Evolutionary conservation across 1,284 basidiomycete genomes (phyloP).

Genomic region (Marasmius sp.): DNA sequence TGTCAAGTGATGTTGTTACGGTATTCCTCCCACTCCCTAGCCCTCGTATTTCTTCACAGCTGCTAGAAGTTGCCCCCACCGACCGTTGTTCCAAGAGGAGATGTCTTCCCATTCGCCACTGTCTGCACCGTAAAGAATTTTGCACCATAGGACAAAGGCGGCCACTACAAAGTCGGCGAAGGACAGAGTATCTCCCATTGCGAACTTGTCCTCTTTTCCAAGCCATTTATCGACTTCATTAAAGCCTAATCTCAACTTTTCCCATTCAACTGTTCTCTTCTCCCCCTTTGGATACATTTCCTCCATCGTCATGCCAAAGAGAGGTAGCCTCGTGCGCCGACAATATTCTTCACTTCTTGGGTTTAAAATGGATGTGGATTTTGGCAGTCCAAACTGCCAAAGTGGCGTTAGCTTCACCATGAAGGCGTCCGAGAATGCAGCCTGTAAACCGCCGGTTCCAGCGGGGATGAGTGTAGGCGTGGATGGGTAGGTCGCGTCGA

Average conservation of each 20-base stretch:
- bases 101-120: conserved; percentile 11
- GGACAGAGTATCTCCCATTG: conserved; percentile 12
- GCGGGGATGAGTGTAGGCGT: conserved; percentile 26
- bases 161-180: conserved; percentile 11
- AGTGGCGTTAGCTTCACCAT: conserved; percentile 15
- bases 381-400: conserved; percentile 23
- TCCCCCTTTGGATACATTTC: conserved; percentile 30
- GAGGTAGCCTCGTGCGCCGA: conserved; percentile 25
- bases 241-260: conserved; percentile 24
- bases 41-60: conserved; percentile 2
- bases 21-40: neutral
- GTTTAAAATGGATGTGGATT: conserved; percentile 27
- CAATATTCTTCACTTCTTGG: conserved; percentile 33
- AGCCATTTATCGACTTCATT: conserved; percentile 23
- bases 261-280: conserved; percentile 22
- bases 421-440: conserved; percentile 28
- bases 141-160: conserved; percentile 3
- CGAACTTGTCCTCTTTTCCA: conserved; percentile 26
- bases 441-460: conserved; percentile 29
- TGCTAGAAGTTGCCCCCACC: conserved; percentile 8
- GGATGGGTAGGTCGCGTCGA: conserved; percentile 45
- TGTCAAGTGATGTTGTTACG: neutral
- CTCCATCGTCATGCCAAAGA: conserved; percentile 30
- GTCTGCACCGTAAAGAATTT: conserved; percentile 1
- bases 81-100: conserved; percentile 7